Evolutionary conservation across 768 basidiomycete genomes (phyloP).

Genomic region (Termitomyces sp.): DNA sequence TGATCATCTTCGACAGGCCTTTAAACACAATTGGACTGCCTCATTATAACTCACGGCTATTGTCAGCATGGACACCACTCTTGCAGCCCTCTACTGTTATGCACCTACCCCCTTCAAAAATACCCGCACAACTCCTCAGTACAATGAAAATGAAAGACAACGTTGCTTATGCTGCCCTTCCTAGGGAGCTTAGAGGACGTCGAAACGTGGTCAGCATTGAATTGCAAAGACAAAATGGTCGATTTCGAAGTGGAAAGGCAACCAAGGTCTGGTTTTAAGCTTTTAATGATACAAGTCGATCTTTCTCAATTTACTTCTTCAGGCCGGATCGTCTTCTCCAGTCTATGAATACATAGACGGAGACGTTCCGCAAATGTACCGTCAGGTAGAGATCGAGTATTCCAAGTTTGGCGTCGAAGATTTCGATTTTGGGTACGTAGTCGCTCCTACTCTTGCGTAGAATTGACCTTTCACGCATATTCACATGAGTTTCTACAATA

Average conservation of each 20-base stretch:
- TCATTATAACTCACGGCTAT: slow-evolving; percentile 64
- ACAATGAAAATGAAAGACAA: slow-evolving; percentile 86
- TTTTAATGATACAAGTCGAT: neutral
- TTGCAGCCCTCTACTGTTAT: slow-evolving; percentile 34
- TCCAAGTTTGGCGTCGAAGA: slow-evolving; percentile 98
- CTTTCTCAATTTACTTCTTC: slow-evolving; percentile 2
- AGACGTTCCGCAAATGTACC: slow-evolving; percentile 75
- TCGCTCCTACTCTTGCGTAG: neutral
- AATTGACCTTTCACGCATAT: neutral
- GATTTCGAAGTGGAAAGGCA: slow-evolving; percentile 82
- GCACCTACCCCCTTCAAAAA: slow-evolving; percentile 68
- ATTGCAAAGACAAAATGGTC: slow-evolving; percentile 51
- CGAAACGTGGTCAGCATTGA: slow-evolving; percentile 67
- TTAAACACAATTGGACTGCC: slow-evolving; percentile 89
- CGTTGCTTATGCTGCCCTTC: slow-evolving; percentile 84
- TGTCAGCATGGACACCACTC: slow-evolving; percentile 64
- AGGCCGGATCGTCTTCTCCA: slow-evolving; percentile 53
- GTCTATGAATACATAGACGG: slow-evolving; percentile 47
- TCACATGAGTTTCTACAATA: slow-evolving; percentile 79
- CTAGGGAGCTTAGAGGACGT: slow-evolving; percentile 78
- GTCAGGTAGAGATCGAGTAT: slow-evolving; percentile 95
- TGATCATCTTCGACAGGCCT: slow-evolving; percentile 45
- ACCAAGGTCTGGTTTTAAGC: slow-evolving; percentile 37
- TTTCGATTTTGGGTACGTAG: slow-evolving; percentile 88
- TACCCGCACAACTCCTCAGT: slow-evolving; percentile 73